Base-by-base conservation (phyloP, 345 rosid genomes). In the Noccaea bulbosa region DNA sequence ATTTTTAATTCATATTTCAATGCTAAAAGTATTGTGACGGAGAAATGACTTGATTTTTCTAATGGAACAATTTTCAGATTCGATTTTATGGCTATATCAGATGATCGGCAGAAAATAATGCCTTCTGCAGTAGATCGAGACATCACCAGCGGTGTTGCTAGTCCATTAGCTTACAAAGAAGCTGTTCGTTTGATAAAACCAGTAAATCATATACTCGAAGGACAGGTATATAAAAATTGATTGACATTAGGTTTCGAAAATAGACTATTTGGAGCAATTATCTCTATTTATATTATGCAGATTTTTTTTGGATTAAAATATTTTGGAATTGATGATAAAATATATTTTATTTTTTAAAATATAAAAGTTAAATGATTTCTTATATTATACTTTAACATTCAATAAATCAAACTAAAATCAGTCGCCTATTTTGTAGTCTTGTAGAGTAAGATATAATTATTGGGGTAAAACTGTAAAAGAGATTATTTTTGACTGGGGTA, bases 121-220 rank as follows among this genome's bases (percentile, higher is more conserved):
- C 97, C 99, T 3, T 62, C 34, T 54, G 52, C 27, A 0, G 34
- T 27, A 38, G 95, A 94, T 68, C 78, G 91, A 5, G 16, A 41
- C 27, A 61, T 51, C 10, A 44, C 10, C 1, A 33, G 30, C 0
- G 77, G 51, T 33, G 68, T 37, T 5, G 79, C 88, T 9, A 22
- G 69, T 45, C 72, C 55, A 7, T 83, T 91, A 22, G 95, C 85
- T 3, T 94, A 76, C 56, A 86, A 90, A 7, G 96, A 94, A 83
- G 99, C 97, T 22, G 97, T 94, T 70, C 86, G 80, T 22, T 65
- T 88, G 60, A 87, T 88, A n/a, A 40, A 84, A 37, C 92, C 99
- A 34, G 12, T 41, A 30, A 68, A 88, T 15, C 78, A 73, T 5
- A 50, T 30, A 1, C 69, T 88, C 44, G 82, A 75, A 76, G 95